phyloP scores from a whole-genome alignment of 768 basidiomycete genomes.

The Phaffia australis region DNA sequence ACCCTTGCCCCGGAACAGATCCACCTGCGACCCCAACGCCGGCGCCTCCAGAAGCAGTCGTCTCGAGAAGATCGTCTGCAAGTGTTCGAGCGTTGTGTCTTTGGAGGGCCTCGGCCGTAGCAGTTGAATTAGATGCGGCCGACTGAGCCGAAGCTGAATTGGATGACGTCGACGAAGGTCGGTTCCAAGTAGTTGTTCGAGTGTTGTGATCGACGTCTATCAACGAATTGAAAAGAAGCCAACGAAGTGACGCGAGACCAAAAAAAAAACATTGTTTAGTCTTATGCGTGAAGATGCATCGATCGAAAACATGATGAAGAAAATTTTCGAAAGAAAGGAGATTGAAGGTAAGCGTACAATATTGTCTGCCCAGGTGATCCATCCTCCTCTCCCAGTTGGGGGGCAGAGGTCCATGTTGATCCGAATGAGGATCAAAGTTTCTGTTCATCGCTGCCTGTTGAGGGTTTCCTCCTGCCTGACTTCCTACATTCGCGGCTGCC shows the following conservation, averaged over 20 bases:
- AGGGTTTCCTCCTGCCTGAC: constrained; percentile 29
- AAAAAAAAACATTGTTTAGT: background rate
- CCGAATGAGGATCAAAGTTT: constrained; percentile 89
- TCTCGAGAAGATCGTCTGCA: constrained; percentile 75
- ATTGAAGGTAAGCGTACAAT: background rate
- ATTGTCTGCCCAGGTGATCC: constrained; percentile 71
- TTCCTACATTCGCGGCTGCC: constrained; percentile 21
- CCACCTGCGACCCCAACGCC: constrained; percentile 29
- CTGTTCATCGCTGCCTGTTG: constrained; percentile 44
- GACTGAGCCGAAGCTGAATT: background rate
- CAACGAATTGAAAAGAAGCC: background rate
- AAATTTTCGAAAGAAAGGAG: background rate
- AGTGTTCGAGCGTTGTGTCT: constrained; percentile 74
- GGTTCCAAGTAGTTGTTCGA: constrained; percentile 93
- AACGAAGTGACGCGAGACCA: background rate
- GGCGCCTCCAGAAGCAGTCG: constrained; percentile 42
- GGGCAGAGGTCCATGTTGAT: constrained; percentile 85
- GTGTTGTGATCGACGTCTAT: constrained; percentile 96
- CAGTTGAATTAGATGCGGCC: constrained; percentile 36
- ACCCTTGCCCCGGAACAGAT: constrained; percentile 8
- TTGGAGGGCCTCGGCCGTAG: constrained; percentile 74
- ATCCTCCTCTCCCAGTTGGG: constrained; percentile 92
- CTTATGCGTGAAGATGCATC: background rate
- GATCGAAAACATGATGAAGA: background rate
- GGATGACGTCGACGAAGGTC: constrained; percentile 52